Evolutionary conservation across 1,139 yeast species (phyloP), one percentile per base, ranked within the genome.

Genomic region (Debaryomycetaceae sp.): DNA sequence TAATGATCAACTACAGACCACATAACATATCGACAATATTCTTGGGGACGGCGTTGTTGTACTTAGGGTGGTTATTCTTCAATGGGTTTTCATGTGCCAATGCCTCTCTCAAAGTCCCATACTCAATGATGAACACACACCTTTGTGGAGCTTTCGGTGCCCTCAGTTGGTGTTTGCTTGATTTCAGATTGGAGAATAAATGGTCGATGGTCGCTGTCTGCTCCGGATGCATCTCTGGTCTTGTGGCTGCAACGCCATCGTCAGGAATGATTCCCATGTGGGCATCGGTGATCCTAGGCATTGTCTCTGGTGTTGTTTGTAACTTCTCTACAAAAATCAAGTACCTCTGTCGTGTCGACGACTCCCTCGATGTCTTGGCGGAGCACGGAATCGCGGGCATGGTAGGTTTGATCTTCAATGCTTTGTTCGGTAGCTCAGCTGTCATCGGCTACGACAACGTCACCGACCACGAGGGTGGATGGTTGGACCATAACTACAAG

Each of bases 381-480:
- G 98, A 91, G 81, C 99, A 93, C 84, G 98, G 97, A 45, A 78
- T 93, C 58, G 98, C 98, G 0, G 99, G 99, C 34, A 76, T 90
- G 42, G 78, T 93, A 42, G 98, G 99, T 0, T 76, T 91, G 39
- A 49, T 93, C 11, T 90, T 89, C 69, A 91, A 91, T 62, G 97
- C 90, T 0, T 61, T 93, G 4, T 90, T 93, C 60, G 97, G 89
- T 11, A 88, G 91, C 6, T 79, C 87, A 47, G 85, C 89, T 63
- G 95, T 93, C 44, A 80, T 93, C 52, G 97, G 97, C 8, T 84
- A 90, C 63, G 98, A 93, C 60, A 88, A 88, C 20, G 80, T 75
- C 39, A 84, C 95, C 8, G 86, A 75, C 42, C 96, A 88, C 59
- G 77, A 68, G 6, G 98, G 98, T 54, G 99, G 98, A 20, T 93